Conservation (phyloP, 192 early-diverging fungal species). For the Lobosporangium transversale region DNA sequence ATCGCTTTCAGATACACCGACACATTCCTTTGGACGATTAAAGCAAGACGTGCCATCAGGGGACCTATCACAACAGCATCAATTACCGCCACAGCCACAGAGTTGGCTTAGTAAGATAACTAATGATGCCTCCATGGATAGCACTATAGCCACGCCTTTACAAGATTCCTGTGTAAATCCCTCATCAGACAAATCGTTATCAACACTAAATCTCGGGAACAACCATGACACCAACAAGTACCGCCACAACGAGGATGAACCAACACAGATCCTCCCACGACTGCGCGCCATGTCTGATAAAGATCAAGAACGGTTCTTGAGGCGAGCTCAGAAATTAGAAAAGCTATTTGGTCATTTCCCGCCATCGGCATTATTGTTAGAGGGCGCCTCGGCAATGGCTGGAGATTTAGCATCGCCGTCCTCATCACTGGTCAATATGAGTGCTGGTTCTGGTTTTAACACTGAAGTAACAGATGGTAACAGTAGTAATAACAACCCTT, state of each 20-base stretch:
- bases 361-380: slow-evolving; percentile 16
- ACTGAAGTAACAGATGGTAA: neutral
- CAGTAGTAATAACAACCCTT: neutral
- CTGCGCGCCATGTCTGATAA: slow-evolving; percentile 37
- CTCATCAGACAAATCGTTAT: neutral
- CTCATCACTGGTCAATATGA: neutral
- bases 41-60: neutral
- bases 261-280: slow-evolving; percentile 12
- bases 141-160: too few species aligned
- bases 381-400: too few species aligned
- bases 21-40: neutral
- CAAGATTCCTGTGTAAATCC: too few species aligned
- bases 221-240: too few species aligned
- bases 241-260: neutral
- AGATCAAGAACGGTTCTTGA: slow-evolving; percentile 47
- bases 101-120: neutral
- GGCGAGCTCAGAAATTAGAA: slow-evolving; percentile 52
- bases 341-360: slow-evolving; percentile 54
- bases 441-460: neutral
- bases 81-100: neutral
- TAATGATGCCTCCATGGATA: too few species aligned
- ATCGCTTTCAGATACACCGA: slow-evolving; percentile 19
- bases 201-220: neutral
- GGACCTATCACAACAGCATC: neutral
- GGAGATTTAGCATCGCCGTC: neutral